These are phyloP conservation scores for Ilyonectria mors-panacis DNA, from an alignment of 2,329 filamentous ascomycete species.

Conservation along the genomic window DNA sequence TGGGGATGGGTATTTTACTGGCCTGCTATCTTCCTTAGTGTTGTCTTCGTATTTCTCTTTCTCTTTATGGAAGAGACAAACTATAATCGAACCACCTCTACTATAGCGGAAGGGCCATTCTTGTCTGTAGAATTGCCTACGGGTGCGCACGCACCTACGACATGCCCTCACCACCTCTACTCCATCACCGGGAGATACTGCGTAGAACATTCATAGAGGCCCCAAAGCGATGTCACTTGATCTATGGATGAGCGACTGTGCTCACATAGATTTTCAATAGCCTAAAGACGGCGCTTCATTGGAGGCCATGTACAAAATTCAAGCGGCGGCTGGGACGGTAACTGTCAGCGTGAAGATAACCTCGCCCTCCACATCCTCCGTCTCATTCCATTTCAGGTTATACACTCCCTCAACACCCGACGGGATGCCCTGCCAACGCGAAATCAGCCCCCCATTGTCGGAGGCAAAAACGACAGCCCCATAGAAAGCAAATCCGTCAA, in stretches of 20 bases:
- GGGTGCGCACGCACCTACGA: neutral
- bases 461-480: neutral
- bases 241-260: neutral
- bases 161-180: neutral
- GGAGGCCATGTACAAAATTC: neutral
- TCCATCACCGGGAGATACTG: neutral
- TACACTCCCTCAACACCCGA: neutral
- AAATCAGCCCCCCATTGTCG: neutral
- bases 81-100: conserved; percentile 57
- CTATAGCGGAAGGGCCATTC: too few relatives aligned
- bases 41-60: conserved; percentile 59
- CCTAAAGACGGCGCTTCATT: neutral
- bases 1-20: conserved; percentile 62
- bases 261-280: neutral
- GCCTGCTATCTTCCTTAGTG: conserved; percentile 56
- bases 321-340: neutral
- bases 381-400: neutral
- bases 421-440: neutral
- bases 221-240: neutral
- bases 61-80: conserved; percentile 74
- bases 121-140: too few relatives aligned
- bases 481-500: neutral
- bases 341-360: neutral
- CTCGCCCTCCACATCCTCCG: neutral
- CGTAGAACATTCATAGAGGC: neutral